Conservation (phyloP, 2,329 filamentous ascomycete genomes). For the Cladophialophora psammophila region DNA sequence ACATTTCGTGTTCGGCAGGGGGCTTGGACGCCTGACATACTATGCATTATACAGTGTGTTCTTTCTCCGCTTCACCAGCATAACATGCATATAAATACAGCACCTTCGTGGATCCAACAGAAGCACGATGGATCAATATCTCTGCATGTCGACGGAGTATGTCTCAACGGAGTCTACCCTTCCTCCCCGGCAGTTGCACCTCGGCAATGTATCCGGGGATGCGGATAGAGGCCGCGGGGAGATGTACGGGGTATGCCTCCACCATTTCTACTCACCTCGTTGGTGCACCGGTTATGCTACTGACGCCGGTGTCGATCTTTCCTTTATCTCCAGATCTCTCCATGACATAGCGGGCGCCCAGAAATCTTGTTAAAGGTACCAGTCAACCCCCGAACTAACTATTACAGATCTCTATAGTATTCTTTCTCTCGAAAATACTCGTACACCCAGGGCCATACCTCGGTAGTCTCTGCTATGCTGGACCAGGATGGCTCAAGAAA, state of each 20-base stretch:
- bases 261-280: neutral
- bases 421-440: neutral
- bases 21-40: neutral
- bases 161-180: conserved; percentile 1
- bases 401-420: neutral
- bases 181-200: conserved; percentile 11
- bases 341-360: neutral
- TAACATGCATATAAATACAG: neutral
- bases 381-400: neutral
- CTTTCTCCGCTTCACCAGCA: neutral
- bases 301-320: conserved; percentile 14
- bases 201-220: conserved; percentile 21
- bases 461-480: conserved; percentile 16
- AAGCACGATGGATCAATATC: conserved; percentile 2
- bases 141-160: no score
- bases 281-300: neutral
- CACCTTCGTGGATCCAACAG: neutral
- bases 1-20: neutral
- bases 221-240: conserved; percentile 21
- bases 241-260: conserved; percentile 8
- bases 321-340: neutral
- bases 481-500: conserved; percentile 13
- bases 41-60: neutral
- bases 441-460: neutral
- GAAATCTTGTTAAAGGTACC: neutral